Base-by-base conservation (phyloP, 2,329 filamentous ascomycete species). In the Clonostachys solani region DNA sequence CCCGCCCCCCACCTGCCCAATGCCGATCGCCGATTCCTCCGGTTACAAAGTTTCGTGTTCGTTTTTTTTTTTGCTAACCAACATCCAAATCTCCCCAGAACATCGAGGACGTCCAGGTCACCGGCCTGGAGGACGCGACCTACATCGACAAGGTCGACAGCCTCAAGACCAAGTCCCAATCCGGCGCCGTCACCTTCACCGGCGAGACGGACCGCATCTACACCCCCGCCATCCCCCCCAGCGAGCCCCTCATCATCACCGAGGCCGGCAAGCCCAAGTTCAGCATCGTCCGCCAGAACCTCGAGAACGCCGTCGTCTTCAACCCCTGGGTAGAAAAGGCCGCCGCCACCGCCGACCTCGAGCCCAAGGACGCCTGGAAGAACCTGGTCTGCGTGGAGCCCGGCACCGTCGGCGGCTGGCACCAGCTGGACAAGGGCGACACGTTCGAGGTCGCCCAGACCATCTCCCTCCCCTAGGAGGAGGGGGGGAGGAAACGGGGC, bases 331-430 rank as follows among this genome's bases (percentile, higher is more conserved):
- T 78, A 38, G 89, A 92, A 53, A 95, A 95, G 74, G 83, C 89
- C 2, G 81, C 83, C 57, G 78, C 78, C 6, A 95, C 96, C 71
- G 83, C 74, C 45, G 94, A 99, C 67, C 96, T 97, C 64, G 80
- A 79, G 49, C 94, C 94, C 44, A 87, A 95, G 61, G 87, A 92
- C 46, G 94, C 88, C 36, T 97, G 86, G 75, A 89, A 89, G 75
- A 82, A 90, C 49, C 96, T 97, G 89, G 74, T 99, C 40, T 97
- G 94, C 63, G 81, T 97, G 44, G 94, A 99, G 75, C 88, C 92
- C 3, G 94, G 94, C 12, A 80, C 84, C 10, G 92, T 97, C 16
- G 77, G 80, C 54, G 81, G 77, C 6, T 97, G 89, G 89, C 85
- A 87, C 69, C 88, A 83, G 56, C 73, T 97, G 55, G 94, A 97